phyloP scores from a whole-genome alignment of 208 protist species.

The Acanthamoeba triangularis region DNA sequence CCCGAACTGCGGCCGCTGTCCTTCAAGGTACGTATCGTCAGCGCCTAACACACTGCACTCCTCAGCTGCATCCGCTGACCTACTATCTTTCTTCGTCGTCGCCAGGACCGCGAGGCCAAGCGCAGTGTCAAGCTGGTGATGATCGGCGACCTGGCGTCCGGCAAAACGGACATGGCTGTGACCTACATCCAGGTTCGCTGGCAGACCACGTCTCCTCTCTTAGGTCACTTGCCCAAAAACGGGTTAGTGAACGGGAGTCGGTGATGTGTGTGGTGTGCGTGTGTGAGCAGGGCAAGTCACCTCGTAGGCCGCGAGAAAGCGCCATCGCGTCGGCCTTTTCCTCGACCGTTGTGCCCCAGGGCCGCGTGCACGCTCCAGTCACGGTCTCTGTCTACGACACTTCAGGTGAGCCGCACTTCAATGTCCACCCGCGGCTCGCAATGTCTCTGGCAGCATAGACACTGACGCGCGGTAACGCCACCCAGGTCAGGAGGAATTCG shows the following conservation, averaged over 20 bases:
- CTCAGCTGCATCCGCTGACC: too few species aligned
- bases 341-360: background rate
- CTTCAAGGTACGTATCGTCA: too few species aligned
- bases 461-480: background rate
- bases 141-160: background rate
- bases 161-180: conserved; percentile 2
- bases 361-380: background rate
- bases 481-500: conserved; percentile 1
- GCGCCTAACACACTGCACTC: too few species aligned
- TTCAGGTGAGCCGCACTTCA: background rate
- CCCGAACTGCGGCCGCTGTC: background rate
- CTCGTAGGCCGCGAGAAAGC: background rate
- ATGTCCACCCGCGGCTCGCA: background rate
- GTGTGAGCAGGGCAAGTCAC: background rate
- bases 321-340: background rate
- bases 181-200: conserved; percentile 6
- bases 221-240: too few species aligned
- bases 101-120: background rate
- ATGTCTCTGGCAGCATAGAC: too few species aligned
- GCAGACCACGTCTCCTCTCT: too few species aligned
- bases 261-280: too few species aligned
- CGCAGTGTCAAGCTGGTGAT: background rate
- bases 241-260: too few species aligned
- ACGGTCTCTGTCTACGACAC: background rate
- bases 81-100: too few species aligned